Conservation (phyloP, 2,329 filamentous ascomycete genomes). For the Fusarium nurragi region DNA sequence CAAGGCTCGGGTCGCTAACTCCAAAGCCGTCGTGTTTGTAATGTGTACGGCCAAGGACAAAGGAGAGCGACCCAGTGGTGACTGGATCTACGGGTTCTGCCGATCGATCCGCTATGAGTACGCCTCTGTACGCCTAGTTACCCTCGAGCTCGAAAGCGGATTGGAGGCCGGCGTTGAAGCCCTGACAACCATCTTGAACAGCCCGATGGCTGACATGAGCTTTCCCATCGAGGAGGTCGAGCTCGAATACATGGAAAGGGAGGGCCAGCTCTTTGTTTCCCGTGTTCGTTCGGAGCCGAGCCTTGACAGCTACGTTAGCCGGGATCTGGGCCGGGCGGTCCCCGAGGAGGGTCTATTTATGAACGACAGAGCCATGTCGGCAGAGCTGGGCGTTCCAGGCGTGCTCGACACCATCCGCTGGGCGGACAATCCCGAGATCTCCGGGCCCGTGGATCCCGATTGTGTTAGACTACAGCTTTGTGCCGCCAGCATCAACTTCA, state of each 20-base stretch:
- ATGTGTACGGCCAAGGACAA: neutral
- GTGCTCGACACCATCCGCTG: slow-evolving; percentile 6
- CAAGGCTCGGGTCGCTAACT: neutral
- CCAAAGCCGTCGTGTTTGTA: neutral
- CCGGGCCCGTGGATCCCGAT: neutral
- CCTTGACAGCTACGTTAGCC: neutral
- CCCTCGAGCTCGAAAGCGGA: neutral
- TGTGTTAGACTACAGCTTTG: neutral
- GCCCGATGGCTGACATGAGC: neutral
- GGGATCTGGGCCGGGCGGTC: neutral
- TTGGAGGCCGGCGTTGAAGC: neutral
- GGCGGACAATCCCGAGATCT: neutral
- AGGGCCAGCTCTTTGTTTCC: neutral
- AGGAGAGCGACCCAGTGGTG: neutral
- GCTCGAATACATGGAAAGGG: neutral
- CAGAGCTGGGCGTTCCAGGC: slow-evolving; percentile 3
- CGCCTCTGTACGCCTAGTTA: neutral
- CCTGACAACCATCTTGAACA: neutral
- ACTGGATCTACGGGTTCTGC: neutral
- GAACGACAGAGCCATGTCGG: neutral
- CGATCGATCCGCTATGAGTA: neutral
- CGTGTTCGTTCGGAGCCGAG: neutral
- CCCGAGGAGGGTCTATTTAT: neutral
- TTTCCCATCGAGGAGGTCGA: neutral
- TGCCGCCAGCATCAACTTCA: slow-evolving; percentile 47